phyloP scores from a whole-genome alignment of 2,329 filamentous ascomycete genomes.

The Fusarium sp. region DNA sequence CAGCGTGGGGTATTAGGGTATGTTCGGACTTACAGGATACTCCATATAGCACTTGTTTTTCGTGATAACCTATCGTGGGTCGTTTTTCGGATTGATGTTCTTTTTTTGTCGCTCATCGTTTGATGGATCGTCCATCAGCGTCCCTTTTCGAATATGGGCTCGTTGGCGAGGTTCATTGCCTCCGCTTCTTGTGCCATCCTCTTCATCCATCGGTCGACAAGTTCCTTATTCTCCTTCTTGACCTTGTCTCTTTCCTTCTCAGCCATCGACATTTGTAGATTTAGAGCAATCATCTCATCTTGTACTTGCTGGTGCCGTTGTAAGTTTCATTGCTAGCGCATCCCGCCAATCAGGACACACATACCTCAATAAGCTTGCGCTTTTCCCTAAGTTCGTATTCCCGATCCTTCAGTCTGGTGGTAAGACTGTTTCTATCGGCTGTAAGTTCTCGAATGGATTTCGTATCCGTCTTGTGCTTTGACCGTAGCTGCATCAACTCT shows the following conservation, averaged over 20 bases:
- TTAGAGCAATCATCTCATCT: slow-evolving; percentile 90
- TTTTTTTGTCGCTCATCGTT: slow-evolving; percentile 6
- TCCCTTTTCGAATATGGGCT: slow-evolving; percentile 56
- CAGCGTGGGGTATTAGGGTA: slow-evolving; percentile 41
- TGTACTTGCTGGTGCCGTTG: slow-evolving; percentile 75
- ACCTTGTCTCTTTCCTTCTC: slow-evolving; percentile 81
- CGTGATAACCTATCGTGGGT: slow-evolving; percentile 23
- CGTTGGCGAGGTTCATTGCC: slow-evolving; percentile 80
- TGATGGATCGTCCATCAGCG: slow-evolving; percentile 36
- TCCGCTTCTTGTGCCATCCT: slow-evolving; percentile 88
- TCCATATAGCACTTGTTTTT: slow-evolving; percentile 50
- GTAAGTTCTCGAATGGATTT: slow-evolving; percentile 73
- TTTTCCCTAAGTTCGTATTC: slow-evolving; percentile 90
- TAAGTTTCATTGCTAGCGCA: slow-evolving; percentile 23
- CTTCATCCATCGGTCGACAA: slow-evolving; percentile 93
- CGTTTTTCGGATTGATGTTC: slow-evolving; percentile 11
- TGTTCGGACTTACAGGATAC: slow-evolving; percentile 51
- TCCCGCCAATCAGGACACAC: slow-evolving; percentile 1
- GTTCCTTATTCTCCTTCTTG: slow-evolving; percentile 85
- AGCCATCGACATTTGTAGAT: slow-evolving; percentile 87
- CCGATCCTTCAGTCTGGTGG: slow-evolving; percentile 78
- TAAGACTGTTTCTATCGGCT: slow-evolving; percentile 71
- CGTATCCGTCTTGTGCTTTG: slow-evolving; percentile 70
- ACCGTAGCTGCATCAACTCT: slow-evolving; percentile 74
- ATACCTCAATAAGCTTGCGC: slow-evolving; percentile 81